These are phyloP conservation scores for Cylindrodendrum hubeiense DNA, from an alignment of 2,329 filamentous ascomycete species.

Conservation along the genomic window DNA sequence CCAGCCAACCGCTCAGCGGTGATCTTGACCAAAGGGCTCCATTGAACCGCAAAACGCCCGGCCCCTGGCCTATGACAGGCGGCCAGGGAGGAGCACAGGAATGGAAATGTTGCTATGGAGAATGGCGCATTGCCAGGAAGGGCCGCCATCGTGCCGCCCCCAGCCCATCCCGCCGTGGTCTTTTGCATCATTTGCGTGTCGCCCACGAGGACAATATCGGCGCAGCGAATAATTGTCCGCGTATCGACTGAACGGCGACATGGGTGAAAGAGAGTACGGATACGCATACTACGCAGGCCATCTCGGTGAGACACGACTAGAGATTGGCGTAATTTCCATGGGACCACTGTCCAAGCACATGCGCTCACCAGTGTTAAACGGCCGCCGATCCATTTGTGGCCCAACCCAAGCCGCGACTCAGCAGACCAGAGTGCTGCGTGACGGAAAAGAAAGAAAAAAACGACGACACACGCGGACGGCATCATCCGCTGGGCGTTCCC, in stretches of 20 bases:
- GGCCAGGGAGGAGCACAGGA: not conserved
- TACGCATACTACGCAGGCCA: conserved; percentile 5
- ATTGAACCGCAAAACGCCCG: too few species aligned
- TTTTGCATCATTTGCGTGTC: not conserved
- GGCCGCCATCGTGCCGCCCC: not conserved
- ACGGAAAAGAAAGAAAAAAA: not conserved
- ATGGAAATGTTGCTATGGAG: not conserved
- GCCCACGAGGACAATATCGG: not conserved
- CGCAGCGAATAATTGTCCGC: not conserved
- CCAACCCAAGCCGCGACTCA: not conserved
- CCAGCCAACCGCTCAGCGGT: not conserved
- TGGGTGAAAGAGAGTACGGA: not conserved
- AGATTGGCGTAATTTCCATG: conserved; percentile 23
- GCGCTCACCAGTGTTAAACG: not conserved
- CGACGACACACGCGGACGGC: not conserved
- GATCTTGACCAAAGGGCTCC: not conserved
- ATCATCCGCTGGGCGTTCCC: not conserved
- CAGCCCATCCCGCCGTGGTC: too few species aligned
- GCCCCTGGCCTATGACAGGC: too few species aligned
- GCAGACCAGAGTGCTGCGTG: not conserved
- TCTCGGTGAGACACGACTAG: conserved; percentile 16
- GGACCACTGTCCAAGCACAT: conserved; percentile 3
- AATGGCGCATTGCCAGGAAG: not conserved
- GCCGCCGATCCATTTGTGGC: not conserved
- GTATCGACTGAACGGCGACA: not conserved